phyloP scores from a whole-genome alignment of 2,329 filamentous ascomycete species.

The Aspergillus brasiliensis region DNA sequence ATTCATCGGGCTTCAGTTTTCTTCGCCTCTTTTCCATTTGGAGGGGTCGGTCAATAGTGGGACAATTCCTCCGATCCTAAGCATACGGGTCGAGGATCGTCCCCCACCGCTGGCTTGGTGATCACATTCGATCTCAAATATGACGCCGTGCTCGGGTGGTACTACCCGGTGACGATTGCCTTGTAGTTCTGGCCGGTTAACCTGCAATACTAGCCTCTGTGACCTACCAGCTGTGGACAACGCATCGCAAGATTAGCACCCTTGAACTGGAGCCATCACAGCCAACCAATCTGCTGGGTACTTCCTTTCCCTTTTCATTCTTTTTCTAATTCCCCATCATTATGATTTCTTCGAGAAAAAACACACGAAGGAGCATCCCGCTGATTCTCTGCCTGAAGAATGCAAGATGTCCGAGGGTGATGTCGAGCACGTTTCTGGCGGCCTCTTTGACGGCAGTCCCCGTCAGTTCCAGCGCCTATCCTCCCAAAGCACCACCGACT shows the following conservation, averaged over 20 bases:
- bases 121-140: constrained; percentile 31
- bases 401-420: constrained; percentile 48
- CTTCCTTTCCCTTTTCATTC: constrained; percentile 3
- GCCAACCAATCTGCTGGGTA: constrained; percentile 28
- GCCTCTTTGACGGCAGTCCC: constrained; percentile 34
- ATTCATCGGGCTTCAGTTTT: not conserved
- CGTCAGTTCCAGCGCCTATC: constrained; percentile 36
- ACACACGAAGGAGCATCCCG: constrained; percentile 6
- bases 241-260: constrained; percentile 37
- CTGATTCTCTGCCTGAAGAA: constrained; percentile 34
- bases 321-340: not conserved
- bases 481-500: constrained; percentile 27
- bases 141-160: constrained; percentile 40
- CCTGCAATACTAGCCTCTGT: constrained; percentile 38
- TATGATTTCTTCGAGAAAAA: not conserved
- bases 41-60: constrained; percentile 2
- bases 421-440: constrained; percentile 44
- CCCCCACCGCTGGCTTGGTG: constrained; percentile 17
- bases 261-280: constrained; percentile 32
- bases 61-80: constrained; percentile 7
- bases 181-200: constrained; percentile 40
- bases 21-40: not conserved
- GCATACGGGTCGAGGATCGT: constrained; percentile 17
- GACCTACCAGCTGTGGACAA: constrained; percentile 41
- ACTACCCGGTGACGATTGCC: constrained; percentile 41